A percentile compares a stretch with the other conserved stretches of the same genome.
Evolutionary conservation across 805 yeast species (phyloP).

Genomic region (Blastobotrys terrestris): DNA sequence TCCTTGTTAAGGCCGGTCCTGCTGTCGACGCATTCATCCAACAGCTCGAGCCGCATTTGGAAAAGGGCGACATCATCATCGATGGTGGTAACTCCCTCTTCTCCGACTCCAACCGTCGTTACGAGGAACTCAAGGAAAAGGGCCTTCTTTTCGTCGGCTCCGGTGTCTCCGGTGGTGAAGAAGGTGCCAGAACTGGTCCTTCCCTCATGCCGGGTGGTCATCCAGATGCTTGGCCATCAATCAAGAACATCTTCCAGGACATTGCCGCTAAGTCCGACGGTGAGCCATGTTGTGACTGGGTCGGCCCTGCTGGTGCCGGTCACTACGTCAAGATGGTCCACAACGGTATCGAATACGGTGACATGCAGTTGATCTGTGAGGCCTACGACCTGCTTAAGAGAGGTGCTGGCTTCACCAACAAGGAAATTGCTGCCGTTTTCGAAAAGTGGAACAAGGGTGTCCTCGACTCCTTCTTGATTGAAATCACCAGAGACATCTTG

Average conservation of each 20-base stretch:
- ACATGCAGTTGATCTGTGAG: conserved; percentile 98
- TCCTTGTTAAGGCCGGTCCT: conserved; percentile 92
- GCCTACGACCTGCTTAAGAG: conserved; percentile 95
- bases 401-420: conserved; percentile 81
- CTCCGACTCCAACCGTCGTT: conserved; percentile 98
- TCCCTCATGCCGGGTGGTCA: conserved; percentile 99
- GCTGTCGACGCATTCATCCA: conserved; percentile 91
- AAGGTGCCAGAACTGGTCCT: conserved; percentile 99
- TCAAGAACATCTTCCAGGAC: conserved; percentile 92
- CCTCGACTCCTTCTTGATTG: conserved; percentile 92
- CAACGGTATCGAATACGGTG: conserved; percentile 99
- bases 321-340: conserved; percentile 99
- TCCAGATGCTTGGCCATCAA: conserved; percentile 97
- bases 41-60: conserved; percentile 84
- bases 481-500: conserved; percentile 93
- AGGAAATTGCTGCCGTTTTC: conserved; percentile 91
- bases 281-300: conserved; percentile 99
- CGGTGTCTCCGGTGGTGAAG: conserved; percentile 99
- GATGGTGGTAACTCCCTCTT: conserved; percentile 99
- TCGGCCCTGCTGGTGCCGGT: conserved; percentile 98
- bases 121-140: conserved; percentile 75
- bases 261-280: conserved; percentile 95
- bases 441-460: conserved; percentile 96
- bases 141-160: conserved; percentile 94
- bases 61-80: conserved; percentile 94